These are phyloP conservation scores for Nannochloropsis gaditana DNA, from an alignment of 108 stramenopile species.

Conservation along the genomic window DNA sequence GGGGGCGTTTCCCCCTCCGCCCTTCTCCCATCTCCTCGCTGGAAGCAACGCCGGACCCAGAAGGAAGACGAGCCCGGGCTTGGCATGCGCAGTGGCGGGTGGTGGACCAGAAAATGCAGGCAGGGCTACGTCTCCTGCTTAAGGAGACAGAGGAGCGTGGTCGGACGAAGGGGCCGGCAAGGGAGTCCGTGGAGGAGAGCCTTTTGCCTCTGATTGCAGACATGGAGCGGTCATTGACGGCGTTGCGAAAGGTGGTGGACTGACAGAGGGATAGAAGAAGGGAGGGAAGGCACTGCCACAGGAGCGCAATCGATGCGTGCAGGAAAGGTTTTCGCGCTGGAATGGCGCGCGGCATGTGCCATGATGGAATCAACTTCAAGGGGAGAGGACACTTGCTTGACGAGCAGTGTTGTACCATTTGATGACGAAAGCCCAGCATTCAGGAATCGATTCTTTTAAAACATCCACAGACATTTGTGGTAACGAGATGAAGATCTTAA, in stretches of 20 bases:
- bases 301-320: not conserved
- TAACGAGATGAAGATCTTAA: too few relatives aligned
- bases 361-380: too few relatives aligned
- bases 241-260: not conserved
- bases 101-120: not conserved
- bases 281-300: not conserved
- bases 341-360: too few relatives aligned
- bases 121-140: not conserved
- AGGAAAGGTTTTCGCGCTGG: too few relatives aligned
- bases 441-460: too few relatives aligned
- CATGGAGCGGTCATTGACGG: not conserved
- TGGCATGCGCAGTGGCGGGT: not conserved
- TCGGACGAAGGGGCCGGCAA: not conserved
- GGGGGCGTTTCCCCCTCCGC: too few relatives aligned
- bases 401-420: too few relatives aligned
- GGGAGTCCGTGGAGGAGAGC: not conserved
- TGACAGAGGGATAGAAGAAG: not conserved
- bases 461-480: too few relatives aligned
- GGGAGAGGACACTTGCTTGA: too few relatives aligned
- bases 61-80: not conserved
- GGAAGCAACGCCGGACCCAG: not conserved
- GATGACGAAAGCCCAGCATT: too few relatives aligned
- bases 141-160: not conserved
- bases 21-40: too few relatives aligned
- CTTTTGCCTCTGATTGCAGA: not conserved